Base-by-base conservation (phyloP, 140 eudicot genomes). In the Senecio squalidus region DNA sequence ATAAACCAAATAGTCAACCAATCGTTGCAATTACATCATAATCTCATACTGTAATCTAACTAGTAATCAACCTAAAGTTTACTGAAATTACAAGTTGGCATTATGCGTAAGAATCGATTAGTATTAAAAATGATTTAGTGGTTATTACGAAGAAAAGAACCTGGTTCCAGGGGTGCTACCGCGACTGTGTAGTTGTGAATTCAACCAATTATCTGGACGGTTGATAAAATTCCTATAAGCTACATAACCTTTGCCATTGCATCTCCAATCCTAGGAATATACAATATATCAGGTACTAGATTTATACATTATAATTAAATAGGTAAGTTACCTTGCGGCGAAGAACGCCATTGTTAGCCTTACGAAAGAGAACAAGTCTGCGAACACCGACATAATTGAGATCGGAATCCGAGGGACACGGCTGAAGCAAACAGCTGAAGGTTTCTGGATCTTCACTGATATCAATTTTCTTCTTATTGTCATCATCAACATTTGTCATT, bases 261-360 rank as follows among this genome's bases (percentile, higher is more conserved):
- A 84, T 84, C 85, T 78, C 99, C 99, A 92, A 33, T 82, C 95
- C 99, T 92, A 67, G n/a, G n/a, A n/a, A n/a, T 74, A 72, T 47
- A 70, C 71, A 47, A 60, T n/a, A n/a, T n/a, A n/a, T n/a, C 61
- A 59, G 13, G 55, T 58, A 60, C 25, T 71, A 15, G 18, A 27
- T 16, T 58, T 54, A 50, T 6, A 20, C 56, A 41, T 18, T 33
- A 38, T 2, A 40, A 1, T 13, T n/a, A 5, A n/a, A 14, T 25
- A 49, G 56, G 23, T 68, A n/a, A n/a, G n/a, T n/a, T n/a, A 90
- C 98, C 86, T 78, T 79, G 59, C 99, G 84, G n/a, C 81, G 89
- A 39, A 81, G 71, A 56, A 74, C 66, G 29, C 80, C 84, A 30
- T 84, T 18, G 18, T 79, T 64, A 7, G 96, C 93, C 70, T 88